Percentiles rank a stretch among this genome's conserved stretches.
These are phyloP conservation scores for Daldinia sp. DNA, from an alignment of 2,329 filamentous ascomycete species.

Conservation along the genomic window DNA sequence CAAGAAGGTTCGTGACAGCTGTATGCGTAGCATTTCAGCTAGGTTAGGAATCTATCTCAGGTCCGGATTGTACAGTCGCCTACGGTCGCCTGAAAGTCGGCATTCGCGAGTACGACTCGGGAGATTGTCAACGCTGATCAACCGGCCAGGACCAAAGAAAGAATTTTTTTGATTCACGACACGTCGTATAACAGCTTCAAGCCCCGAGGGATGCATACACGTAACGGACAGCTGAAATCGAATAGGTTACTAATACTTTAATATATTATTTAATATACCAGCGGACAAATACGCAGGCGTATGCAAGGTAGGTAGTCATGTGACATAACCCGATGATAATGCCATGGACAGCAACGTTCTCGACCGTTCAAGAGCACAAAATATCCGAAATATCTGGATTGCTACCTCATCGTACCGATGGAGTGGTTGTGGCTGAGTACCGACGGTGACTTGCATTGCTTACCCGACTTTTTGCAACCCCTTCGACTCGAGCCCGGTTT, in stretches of 20 bases:
- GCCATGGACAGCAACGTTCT: background rate
- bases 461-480: background rate
- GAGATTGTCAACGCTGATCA: background rate
- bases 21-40: background rate
- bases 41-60: background rate
- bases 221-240: background rate
- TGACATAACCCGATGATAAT: background rate
- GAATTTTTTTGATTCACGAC: too few species aligned
- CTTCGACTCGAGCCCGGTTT: background rate
- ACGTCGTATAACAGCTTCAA: background rate
- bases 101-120: background rate
- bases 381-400: background rate
- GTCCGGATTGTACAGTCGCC: background rate
- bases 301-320: background rate
- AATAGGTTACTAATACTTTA: background rate
- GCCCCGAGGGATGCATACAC: background rate
- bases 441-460: background rate
- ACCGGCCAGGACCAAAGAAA: background rate
- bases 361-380: background rate
- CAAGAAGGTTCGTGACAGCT: background rate
- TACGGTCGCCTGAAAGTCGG: background rate
- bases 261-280: too few species aligned
- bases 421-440: slow-evolving; percentile 5
- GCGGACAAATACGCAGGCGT: background rate
- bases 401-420: background rate